Evolutionary conservation across 2,329 filamentous ascomycete species (phyloP).

Genomic region (Hypomyces perniciosus): DNA sequence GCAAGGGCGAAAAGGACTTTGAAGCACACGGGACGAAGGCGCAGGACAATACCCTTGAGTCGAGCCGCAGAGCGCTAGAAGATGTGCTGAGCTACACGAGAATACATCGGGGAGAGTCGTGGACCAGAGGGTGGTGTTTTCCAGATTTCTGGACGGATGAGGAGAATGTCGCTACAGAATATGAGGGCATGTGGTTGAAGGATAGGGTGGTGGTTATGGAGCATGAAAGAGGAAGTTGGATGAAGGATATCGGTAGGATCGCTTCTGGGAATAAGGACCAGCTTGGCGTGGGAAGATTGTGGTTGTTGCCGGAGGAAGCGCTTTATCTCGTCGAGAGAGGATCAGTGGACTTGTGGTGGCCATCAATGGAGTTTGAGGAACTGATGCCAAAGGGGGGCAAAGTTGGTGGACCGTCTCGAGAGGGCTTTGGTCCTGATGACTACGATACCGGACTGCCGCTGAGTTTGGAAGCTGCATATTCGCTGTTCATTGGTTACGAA

Average conservation of each 20-base stretch:
- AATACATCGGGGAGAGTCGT: conserved; percentile 62
- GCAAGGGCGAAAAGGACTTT: conserved; percentile 95
- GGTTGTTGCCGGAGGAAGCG: conserved; percentile 88
- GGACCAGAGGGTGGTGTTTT: conserved; percentile 67
- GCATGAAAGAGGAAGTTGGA: conserved; percentile 64
- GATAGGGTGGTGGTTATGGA: conserved; percentile 62
- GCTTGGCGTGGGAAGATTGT: conserved; percentile 57
- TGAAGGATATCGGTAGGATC: conserved; percentile 68
- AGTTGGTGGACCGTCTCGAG: conserved; percentile 13
- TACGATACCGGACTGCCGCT: conserved; percentile 69
- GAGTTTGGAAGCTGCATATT: conserved; percentile 85
- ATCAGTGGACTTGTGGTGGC: conserved; percentile 82
- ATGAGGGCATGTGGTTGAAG: conserved; percentile 26
- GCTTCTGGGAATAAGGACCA: conserved; percentile 50
- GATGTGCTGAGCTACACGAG: conserved; percentile 74
- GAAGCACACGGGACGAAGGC: conserved; percentile 83
- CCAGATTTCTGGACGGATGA: conserved; percentile 47
- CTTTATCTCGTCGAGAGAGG: conserved; percentile 86
- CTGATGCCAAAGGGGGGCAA: conserved; percentile 35
- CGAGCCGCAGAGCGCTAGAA: conserved; percentile 83
- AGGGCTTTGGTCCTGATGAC: conserved; percentile 28
- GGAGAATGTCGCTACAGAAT: conserved; percentile 16
- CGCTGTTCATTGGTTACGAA: conserved; percentile 70
- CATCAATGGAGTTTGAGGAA: conserved; percentile 46
- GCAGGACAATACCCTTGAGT: conserved; percentile 71